These are phyloP conservation scores for Rutstroemia sp. DNA, from an alignment of 2,329 filamentous ascomycete species.

Conservation along the genomic window DNA sequence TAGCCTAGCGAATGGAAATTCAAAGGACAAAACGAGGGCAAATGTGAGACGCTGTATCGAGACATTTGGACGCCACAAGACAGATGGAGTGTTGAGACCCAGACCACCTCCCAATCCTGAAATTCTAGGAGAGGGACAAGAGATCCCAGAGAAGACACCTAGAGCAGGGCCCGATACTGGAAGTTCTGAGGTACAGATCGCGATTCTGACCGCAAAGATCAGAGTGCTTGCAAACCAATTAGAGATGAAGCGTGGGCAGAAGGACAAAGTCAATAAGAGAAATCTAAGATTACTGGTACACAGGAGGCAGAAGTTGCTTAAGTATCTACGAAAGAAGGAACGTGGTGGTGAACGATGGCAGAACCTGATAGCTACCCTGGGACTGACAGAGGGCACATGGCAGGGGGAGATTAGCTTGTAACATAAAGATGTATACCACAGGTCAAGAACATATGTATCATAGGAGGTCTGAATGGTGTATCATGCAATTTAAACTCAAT, in stretches of 20 bases:
- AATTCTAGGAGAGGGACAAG: slow-evolving; percentile 11
- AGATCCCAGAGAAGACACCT: slow-evolving; percentile 38
- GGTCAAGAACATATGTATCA: background rate
- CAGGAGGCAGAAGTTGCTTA: slow-evolving; percentile 77
- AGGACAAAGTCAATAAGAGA: slow-evolving; percentile 91
- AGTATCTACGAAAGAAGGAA: slow-evolving; percentile 83
- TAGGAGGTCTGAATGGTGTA: slow-evolving; percentile 19
- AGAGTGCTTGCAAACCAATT: slow-evolving; percentile 68
- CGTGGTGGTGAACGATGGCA: slow-evolving; percentile 86
- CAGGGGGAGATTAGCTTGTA: slow-evolving; percentile 77
- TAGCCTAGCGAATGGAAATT: slow-evolving; percentile 66
- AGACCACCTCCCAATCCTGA: slow-evolving; percentile 19
- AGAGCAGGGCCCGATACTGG: slow-evolving; percentile 90
- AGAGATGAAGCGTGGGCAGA: slow-evolving; percentile 58
- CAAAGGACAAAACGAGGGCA: slow-evolving; percentile 69
- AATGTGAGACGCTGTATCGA: slow-evolving; percentile 82
- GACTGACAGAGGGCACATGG: slow-evolving; percentile 82
- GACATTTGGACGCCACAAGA: slow-evolving; percentile 85
- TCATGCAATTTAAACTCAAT: slow-evolving; percentile 17
- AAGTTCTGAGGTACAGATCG: slow-evolving; percentile 94
- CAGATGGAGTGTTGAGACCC: slow-evolving; percentile 59
- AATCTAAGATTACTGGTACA: slow-evolving; percentile 83
- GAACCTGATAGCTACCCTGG: slow-evolving; percentile 75
- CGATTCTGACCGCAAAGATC: slow-evolving; percentile 92
- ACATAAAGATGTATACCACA: slow-evolving; percentile 22